These are phyloP conservation scores for Plasmodium ovale DNA, from an alignment of 169 alveolate genomes.

Conservation along the genomic window DNA sequence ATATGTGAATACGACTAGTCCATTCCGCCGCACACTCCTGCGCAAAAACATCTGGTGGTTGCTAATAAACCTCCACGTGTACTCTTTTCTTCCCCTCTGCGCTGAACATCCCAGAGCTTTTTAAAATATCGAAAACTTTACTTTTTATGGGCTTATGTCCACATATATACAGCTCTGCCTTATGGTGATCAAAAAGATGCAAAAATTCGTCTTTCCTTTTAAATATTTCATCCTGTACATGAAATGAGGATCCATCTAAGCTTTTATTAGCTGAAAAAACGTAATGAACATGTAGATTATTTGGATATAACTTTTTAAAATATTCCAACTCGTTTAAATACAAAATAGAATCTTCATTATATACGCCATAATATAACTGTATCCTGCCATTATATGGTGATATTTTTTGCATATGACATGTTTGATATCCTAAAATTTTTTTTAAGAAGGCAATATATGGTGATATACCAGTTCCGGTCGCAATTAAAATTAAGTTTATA, in stretches of 20 bases:
- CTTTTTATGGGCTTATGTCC: conserved; percentile 54
- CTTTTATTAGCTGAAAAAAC: conserved; percentile 74
- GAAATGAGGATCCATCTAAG: conserved; percentile 22
- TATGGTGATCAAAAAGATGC: conserved; percentile 22
- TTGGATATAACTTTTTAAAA: conserved; percentile 60
- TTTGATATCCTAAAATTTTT: conserved; percentile 36
- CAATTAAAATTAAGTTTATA: conserved; percentile 79
- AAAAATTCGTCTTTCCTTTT: conserved; percentile 30
- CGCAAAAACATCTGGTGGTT: not conserved
- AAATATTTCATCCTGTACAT: conserved; percentile 70
- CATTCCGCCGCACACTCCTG: not conserved
- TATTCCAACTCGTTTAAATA: conserved; percentile 77
- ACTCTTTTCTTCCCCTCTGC: conserved; percentile 20
- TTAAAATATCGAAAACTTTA: conserved; percentile 45
- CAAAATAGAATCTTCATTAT: conserved; percentile 77
- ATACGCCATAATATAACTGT: conserved; percentile 78
- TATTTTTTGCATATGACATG: not conserved
- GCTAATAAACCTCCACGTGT: conserved; percentile 63
- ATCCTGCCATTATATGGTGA: conserved; percentile 40
- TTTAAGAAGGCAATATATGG: conserved; percentile 80
- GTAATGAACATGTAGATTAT: conserved; percentile 70
- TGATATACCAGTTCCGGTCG: conserved; percentile 86
- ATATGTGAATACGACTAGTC: not conserved
- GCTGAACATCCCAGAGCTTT: not conserved
- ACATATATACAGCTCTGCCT: conserved; percentile 64